phyloP scores from a whole-genome alignment of 2,329 filamentous ascomycete genomes.

The Macrophomina tecta region DNA sequence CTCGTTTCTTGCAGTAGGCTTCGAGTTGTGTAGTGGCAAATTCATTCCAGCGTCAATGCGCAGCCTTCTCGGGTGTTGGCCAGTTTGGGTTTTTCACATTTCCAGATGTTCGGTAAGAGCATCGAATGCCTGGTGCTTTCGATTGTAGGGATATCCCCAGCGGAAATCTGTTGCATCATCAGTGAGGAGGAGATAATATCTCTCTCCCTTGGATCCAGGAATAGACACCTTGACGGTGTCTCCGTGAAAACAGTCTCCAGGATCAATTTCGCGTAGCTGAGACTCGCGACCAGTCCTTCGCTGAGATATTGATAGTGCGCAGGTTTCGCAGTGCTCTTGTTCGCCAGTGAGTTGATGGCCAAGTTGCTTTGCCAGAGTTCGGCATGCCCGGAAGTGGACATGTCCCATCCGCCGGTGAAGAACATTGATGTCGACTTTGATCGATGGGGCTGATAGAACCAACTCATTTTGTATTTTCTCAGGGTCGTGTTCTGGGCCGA shows the following conservation, averaged over 20 bases:
- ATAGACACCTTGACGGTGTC: background rate
- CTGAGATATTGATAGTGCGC: background rate
- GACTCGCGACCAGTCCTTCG: background rate
- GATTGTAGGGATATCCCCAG: background rate
- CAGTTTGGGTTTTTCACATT: conserved; percentile 1
- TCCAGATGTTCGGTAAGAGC: background rate
- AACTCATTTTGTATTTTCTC: too few species aligned
- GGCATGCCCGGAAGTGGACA: too few species aligned
- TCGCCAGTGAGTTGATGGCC: too few species aligned
- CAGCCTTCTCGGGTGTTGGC: background rate
- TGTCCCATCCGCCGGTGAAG: too few species aligned
- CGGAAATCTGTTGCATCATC: background rate
- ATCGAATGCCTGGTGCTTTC: background rate
- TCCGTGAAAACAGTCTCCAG: background rate
- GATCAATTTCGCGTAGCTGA: background rate
- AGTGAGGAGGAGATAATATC: background rate
- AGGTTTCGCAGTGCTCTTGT: background rate
- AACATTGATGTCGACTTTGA: too few species aligned
- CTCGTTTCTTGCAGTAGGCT: background rate
- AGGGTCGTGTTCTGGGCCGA: too few species aligned
- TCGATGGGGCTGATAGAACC: too few species aligned
- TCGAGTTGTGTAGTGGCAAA: background rate
- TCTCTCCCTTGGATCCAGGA: background rate
- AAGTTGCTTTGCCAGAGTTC: too few species aligned
- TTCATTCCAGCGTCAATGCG: background rate